A percentile compares a stretch with the other conserved stretches of the same genome.
phyloP scores from a whole-genome alignment of 352 stramenopile species.

The Globisporangium lucens region DNA sequence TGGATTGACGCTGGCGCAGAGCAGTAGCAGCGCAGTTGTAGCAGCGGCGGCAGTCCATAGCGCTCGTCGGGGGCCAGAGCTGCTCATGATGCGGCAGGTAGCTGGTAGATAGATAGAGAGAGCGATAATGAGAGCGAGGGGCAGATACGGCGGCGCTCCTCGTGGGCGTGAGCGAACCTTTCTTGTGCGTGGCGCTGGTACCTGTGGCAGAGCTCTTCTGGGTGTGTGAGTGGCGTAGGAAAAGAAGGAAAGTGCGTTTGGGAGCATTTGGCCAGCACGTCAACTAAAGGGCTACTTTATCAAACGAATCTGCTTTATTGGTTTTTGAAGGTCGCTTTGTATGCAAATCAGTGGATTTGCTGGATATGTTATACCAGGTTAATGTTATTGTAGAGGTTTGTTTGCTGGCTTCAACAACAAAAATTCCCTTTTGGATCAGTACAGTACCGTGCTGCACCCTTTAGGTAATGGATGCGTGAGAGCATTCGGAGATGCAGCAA shows the following conservation, averaged over 20 bases:
- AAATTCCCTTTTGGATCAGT: conserved; percentile 4
- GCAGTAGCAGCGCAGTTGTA: neutral
- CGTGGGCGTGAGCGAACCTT: neutral
- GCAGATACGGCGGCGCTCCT: neutral
- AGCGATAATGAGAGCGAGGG: neutral
- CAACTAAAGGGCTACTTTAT: neutral
- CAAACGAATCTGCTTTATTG: neutral
- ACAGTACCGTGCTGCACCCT: conserved; percentile 8
- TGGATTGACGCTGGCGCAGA: neutral
- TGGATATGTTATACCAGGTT: neutral
- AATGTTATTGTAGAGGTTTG: neutral
- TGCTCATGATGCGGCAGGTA: neutral
- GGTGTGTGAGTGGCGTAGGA: neutral
- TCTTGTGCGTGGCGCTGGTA: neutral
- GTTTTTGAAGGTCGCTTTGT: neutral
- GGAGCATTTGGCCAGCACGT: conserved; percentile 1
- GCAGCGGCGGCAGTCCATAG: neutral
- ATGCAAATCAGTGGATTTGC: neutral
- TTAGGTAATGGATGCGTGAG: neutral
- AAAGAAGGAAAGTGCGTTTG: conserved; percentile 6
- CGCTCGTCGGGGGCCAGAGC: neutral
- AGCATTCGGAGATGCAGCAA: neutral
- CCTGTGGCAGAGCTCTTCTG: neutral
- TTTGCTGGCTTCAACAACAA: neutral
- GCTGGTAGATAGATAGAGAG: neutral